These are phyloP conservation scores for Dioszegia aurantiaca DNA, from an alignment of 768 basidiomycete species.

Conservation along the genomic window DNA sequence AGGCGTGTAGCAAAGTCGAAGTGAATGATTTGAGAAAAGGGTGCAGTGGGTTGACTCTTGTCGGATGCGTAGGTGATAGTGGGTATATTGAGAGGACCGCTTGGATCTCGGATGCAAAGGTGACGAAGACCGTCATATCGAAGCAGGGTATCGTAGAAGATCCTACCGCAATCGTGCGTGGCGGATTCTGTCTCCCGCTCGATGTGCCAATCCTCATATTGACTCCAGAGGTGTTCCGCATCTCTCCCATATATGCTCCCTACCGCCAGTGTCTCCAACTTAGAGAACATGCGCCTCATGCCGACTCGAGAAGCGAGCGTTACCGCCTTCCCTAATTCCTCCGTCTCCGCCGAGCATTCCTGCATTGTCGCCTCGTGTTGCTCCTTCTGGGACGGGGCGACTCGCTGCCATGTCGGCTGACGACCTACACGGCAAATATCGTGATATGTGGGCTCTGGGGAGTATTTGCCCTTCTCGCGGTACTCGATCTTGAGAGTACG, in stretches of 20 bases:
- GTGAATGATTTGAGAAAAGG: background rate
- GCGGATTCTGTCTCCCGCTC: background rate
- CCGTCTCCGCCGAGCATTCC: no score
- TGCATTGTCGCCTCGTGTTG: no score
- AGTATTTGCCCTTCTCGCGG: background rate
- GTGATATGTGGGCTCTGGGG: background rate
- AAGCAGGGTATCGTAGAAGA: background rate
- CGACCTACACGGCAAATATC: no score
- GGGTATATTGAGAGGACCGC: background rate
- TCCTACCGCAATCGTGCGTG: background rate
- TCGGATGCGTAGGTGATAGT: background rate
- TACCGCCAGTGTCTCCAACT: background rate
- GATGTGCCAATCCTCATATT: constrained; percentile 3
- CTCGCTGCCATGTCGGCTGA: background rate
- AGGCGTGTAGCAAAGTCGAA: background rate
- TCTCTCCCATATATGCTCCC: background rate
- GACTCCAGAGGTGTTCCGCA: background rate
- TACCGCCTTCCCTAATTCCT: no score
- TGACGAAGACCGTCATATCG: background rate
- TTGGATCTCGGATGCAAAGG: constrained; percentile 2
- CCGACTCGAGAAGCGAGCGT: background rate
- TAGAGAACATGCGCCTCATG: background rate
- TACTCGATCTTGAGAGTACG: background rate
- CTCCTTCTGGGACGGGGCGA: background rate
- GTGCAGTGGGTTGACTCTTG: background rate